Evolutionary conservation across 306 rosid species (phyloP).

Genomic region (Ziziphus jujuba): DNA sequence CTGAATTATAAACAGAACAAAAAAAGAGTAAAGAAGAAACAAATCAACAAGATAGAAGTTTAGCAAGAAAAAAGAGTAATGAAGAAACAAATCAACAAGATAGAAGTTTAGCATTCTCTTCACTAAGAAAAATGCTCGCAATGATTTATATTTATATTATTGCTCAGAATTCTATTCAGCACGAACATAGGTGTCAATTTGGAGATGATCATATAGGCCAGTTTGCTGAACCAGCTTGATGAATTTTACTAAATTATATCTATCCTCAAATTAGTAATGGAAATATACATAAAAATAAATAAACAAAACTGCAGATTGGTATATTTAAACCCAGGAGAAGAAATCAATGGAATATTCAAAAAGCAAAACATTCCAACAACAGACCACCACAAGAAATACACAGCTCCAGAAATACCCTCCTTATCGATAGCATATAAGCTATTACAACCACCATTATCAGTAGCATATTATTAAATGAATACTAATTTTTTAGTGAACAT

Average conservation of each 20-base stretch:
- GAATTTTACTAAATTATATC: conserved; percentile 84
- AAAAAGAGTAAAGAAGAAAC: conserved; percentile 38
- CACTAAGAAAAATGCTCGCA: too few relatives aligned
- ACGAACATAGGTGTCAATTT: conserved; percentile 87
- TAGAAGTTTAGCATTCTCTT: background rate
- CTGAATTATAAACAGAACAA: conserved; percentile 44
- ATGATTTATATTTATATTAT: background rate
- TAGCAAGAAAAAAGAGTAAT: conserved; percentile 47
- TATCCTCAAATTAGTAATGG: conserved; percentile 89
- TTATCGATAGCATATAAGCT: too few relatives aligned
- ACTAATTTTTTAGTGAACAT: too few relatives aligned
- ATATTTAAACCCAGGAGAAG: background rate
- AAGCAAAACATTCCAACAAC: too few relatives aligned
- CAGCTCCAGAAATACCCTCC: too few relatives aligned
- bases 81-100: background rate
- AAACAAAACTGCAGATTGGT: conserved; percentile 8
- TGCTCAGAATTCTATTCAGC: conserved; percentile 99
- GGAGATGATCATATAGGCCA: conserved; percentile 83
- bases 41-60: conserved; percentile 2
- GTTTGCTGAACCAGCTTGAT: conserved; percentile 84
- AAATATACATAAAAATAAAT: conserved; percentile 6
- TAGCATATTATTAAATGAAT: too few relatives aligned
- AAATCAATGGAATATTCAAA: too few relatives aligned
- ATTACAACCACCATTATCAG: too few relatives aligned
- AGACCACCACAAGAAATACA: too few relatives aligned